Base-by-base conservation (phyloP, 2,329 filamentous ascomycete genomes). In the Mariannaea elegans region DNA sequence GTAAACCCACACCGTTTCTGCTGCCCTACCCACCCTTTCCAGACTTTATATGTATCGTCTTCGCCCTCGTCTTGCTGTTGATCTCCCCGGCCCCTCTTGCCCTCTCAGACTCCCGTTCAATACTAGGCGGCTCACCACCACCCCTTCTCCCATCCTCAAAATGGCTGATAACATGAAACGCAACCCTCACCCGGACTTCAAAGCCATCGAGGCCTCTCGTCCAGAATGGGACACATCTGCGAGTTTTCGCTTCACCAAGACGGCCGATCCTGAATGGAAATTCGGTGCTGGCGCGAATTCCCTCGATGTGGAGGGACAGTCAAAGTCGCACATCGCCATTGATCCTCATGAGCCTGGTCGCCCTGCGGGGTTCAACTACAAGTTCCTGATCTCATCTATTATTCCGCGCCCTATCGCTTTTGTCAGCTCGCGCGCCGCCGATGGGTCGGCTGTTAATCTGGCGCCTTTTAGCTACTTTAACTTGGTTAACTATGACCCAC, bases 401-500 rank as follows among this genome's bases (percentile, higher is more conserved):
- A 84, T 93, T 14, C 94, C 94, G 1, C 87, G 94, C 12, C 94
- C 94, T 12, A 90, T 97, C 72, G 87, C 84, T 51, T 85, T 89
- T 73, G 72, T 89, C 29, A 86, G 82, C 60, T 86, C 87, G 9
- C 73, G 77, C 52, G 80, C 81, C 19, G 68, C 76, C 3, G 90
- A 93, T 70, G 92, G 91, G 19, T 76, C 71, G 31, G 81, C 64
- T 65, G 81, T 73, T 14, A 98, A 97, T 77, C 83, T 97, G 2
- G 92, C 94, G 0, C 94, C 93, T 0, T 97, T 95, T 76, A 91
- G 87, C 72, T 97, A 95, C 80, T 93, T 93, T 75, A 90, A 93
- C 74, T 77, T 97, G 63, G 83, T 97, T 66, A 88, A 87, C 75
- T 91, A 95, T 74, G 94, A 97, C 73, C 94, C 94, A 4, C 94